Base-by-base conservation (phyloP, 2,329 filamentous ascomycete species). In the Aspergillus fischeri region DNA sequence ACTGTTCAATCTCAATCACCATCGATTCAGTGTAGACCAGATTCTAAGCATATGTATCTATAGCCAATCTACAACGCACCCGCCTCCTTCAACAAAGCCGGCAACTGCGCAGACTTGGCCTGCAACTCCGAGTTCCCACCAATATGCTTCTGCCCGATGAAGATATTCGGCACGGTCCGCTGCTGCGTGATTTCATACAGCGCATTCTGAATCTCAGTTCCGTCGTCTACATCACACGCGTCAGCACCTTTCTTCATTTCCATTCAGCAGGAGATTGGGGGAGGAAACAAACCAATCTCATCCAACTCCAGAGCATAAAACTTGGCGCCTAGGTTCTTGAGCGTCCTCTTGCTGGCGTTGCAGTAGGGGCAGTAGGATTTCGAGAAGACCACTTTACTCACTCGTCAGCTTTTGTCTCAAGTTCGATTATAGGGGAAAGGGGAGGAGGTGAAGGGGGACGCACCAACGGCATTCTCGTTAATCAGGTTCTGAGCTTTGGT, bases 361-460 rank as follows among this genome's bases (percentile, higher is more conserved):
- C 93, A 97, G 84, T 96, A 95, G 11, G 92, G 92, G 84, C 94
- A 99, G 81, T 91, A 96, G 17, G 88, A 91, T 82, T 99, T 99
- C 78, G 89, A 92, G 84, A 99, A 99, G 74, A 99, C 90, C 69
- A 94, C 90, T 66, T 20, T 7, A n/a, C 5, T 24, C 17, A 24
- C 10, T 14, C 20, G 11, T 51, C 28, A n/a, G 21, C 7, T 10
- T 45, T 47, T 38, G 21, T 21, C 47, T 28, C 28, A 29, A 8
- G 28, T 27, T 24, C 3, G 24, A 24, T 2, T 2, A 24, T 4
- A 38, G 20, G 29, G 51, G 14, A n/a, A 24, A 27, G 25, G 25
- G 25, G 25, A 27, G 24, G 28, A 29, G 29, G 25, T 9, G 6
- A 17, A 3, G 14, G 44, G 21, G 28, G 44, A 79, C 87, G 55